Conservation (phyloP, 2,329 filamentous ascomycete species). For the Colletotrichum ledebouriae region DNA sequence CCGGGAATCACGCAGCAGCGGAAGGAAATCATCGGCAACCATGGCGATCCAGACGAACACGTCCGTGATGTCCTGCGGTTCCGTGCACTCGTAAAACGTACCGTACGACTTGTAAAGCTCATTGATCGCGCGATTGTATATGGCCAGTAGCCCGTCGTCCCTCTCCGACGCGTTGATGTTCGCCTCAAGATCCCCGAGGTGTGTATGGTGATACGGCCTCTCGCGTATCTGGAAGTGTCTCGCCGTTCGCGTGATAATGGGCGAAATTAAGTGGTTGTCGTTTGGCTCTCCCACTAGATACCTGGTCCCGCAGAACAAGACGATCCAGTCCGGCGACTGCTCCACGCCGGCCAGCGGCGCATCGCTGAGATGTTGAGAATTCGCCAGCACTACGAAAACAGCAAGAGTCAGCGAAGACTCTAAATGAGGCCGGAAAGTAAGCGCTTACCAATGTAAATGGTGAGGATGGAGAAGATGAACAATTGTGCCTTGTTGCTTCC, state of each 20-base stretch:
- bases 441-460: slow-evolving; percentile 40
- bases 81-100: slow-evolving; percentile 42
- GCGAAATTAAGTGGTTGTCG: slow-evolving; percentile 31
- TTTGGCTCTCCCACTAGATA: slow-evolving; percentile 34
- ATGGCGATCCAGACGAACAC: slow-evolving; percentile 56
- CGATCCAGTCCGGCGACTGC: slow-evolving; percentile 44
- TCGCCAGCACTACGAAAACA: slow-evolving; percentile 32
- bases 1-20: slow-evolving; percentile 48
- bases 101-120: slow-evolving; percentile 52
- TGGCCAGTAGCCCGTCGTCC: slow-evolving; percentile 41
- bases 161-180: slow-evolving; percentile 42
- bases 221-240: slow-evolving; percentile 38
- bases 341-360: slow-evolving; percentile 24
- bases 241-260: slow-evolving; percentile 35
- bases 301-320: slow-evolving; percentile 40
- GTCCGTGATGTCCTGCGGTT: slow-evolving; percentile 52
- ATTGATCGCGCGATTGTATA: slow-evolving; percentile 51
- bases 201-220: slow-evolving; percentile 40
- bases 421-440: too few relatives aligned
- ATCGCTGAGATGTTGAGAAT: slow-evolving; percentile 35
- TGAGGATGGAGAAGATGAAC: slow-evolving; percentile 42
- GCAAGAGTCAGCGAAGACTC: background rate
- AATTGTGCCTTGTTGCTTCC: slow-evolving; percentile 39
- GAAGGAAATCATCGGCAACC: slow-evolving; percentile 52
- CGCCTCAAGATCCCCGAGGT: slow-evolving; percentile 45